phyloP scores from a whole-genome alignment of 1,284 basidiomycete species.

The Cryptococcus sp. region DNA sequence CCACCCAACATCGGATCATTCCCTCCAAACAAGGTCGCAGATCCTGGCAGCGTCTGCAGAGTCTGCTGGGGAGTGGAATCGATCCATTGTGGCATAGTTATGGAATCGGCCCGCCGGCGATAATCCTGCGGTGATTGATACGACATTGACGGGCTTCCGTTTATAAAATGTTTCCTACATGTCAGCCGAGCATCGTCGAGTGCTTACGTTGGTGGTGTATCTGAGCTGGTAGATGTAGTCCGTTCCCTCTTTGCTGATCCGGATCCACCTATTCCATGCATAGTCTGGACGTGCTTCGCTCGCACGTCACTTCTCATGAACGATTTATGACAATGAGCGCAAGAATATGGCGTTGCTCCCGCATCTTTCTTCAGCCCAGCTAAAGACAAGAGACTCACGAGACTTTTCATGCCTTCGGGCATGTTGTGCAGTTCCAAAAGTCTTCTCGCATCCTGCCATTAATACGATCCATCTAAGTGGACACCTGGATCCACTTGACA shows the following conservation, averaged over 20 bases:
- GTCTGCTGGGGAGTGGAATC: background rate
- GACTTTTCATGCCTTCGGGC: conserved; percentile 30
- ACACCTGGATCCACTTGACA: background rate
- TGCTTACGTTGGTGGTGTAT: background rate
- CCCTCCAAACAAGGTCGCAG: conserved; percentile 1
- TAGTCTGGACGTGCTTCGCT: conserved; percentile 29
- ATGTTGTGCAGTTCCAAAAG: conserved; percentile 32
- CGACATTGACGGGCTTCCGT: background rate
- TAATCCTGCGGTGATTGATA: background rate
- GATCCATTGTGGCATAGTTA: conserved; percentile 2
- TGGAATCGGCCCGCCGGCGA: background rate
- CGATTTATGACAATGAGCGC: conserved; percentile 26
- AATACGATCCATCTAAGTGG: background rate
- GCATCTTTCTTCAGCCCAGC: conserved; percentile 14
- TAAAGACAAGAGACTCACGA: conserved; percentile 17
- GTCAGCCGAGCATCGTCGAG: background rate
- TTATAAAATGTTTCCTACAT: background rate
- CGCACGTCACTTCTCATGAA: conserved; percentile 35
- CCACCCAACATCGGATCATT: background rate
- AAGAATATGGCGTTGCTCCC: conserved; percentile 29
- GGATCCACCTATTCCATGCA: conserved; percentile 14
- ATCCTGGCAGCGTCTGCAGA: background rate
- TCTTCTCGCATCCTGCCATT: conserved; percentile 26
- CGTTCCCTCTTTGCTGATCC: conserved; percentile 4
- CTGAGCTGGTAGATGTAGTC: background rate